These are phyloP conservation scores for Starmerella geochares DNA, from an alignment of 805 yeast species.

Conservation along the genomic window DNA sequence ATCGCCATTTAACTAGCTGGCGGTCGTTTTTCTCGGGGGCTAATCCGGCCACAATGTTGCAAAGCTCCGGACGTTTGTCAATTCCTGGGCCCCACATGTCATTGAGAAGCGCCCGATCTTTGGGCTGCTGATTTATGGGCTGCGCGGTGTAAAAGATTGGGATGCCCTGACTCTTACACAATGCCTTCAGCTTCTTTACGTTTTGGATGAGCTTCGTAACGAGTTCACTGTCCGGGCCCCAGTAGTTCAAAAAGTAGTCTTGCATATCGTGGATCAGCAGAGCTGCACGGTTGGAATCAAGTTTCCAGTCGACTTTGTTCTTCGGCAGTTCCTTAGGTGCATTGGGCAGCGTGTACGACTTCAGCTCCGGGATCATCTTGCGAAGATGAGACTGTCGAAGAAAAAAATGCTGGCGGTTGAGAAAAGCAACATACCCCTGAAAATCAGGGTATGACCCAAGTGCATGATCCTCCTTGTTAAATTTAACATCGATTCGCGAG, in stretches of 20 bases:
- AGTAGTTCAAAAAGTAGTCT: constrained; percentile 18
- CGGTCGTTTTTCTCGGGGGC: constrained; percentile 13
- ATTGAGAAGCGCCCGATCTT: constrained; percentile 16
- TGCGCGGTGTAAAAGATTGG: constrained; percentile 21
- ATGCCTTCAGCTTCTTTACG: constrained; percentile 1
- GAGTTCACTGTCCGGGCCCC: constrained; percentile 16
- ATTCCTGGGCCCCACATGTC: constrained; percentile 21
- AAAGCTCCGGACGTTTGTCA: constrained; percentile 9
- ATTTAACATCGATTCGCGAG: neutral
- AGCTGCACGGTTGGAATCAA: constrained; percentile 16
- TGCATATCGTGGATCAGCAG: constrained; percentile 21
- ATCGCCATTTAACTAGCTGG: constrained; percentile 16
- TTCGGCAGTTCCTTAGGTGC: constrained; percentile 7
- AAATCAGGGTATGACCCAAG: neutral
- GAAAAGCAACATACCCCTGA: neutral
- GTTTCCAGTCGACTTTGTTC: constrained; percentile 14
- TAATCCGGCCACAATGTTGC: constrained; percentile 5
- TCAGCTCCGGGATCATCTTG: constrained; percentile 16
- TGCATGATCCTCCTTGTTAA: neutral
- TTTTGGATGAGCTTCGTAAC: constrained; percentile 8
- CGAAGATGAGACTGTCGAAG: neutral
- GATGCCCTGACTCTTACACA: constrained; percentile 15
- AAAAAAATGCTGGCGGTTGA: neutral
- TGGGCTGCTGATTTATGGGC: constrained; percentile 14
- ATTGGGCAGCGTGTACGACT: constrained; percentile 9